Evolutionary conservation across 2,329 filamentous ascomycete genomes (phyloP).

Genomic region (Paecilomyces fulvus): DNA sequence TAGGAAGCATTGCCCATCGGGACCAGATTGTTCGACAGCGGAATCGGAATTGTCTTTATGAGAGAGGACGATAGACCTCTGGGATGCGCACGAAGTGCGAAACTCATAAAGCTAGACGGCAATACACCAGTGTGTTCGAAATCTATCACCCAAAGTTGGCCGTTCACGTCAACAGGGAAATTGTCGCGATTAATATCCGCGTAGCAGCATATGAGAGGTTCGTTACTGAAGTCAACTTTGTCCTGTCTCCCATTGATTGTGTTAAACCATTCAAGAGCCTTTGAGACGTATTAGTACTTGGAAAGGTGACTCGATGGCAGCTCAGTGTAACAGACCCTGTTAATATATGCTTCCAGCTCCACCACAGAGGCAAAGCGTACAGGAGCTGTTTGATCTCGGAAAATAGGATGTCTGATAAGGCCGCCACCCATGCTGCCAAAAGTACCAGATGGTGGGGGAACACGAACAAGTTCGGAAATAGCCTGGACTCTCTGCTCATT

Average conservation of each 20-base stretch:
- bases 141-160: slow-evolving; percentile 4
- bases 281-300: background rate
- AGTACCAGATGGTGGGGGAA: slow-evolving; percentile 3
- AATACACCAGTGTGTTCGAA: slow-evolving; percentile 2
- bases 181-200: slow-evolving; percentile 2
- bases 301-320: background rate
- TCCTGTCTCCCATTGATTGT: background rate
- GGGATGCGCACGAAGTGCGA: background rate
- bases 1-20: background rate
- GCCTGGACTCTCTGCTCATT: slow-evolving; percentile 6
- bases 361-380: background rate
- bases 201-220: slow-evolving; percentile 1
- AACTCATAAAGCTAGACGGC: slow-evolving; percentile 1
- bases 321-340: background rate
- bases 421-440: slow-evolving; percentile 5
- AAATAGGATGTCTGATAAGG: slow-evolving; percentile 8
- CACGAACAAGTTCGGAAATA: slow-evolving; percentile 6
- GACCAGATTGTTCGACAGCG: background rate
- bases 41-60: background rate
- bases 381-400: slow-evolving; percentile 4
- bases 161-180: slow-evolving; percentile 3
- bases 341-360: slow-evolving; percentile 1
- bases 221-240: slow-evolving; percentile 2
- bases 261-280: background rate
- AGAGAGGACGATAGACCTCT: background rate